phyloP scores from a whole-genome alignment of 2,329 filamentous ascomycete genomes.

The Lachnellula subtilissima region DNA sequence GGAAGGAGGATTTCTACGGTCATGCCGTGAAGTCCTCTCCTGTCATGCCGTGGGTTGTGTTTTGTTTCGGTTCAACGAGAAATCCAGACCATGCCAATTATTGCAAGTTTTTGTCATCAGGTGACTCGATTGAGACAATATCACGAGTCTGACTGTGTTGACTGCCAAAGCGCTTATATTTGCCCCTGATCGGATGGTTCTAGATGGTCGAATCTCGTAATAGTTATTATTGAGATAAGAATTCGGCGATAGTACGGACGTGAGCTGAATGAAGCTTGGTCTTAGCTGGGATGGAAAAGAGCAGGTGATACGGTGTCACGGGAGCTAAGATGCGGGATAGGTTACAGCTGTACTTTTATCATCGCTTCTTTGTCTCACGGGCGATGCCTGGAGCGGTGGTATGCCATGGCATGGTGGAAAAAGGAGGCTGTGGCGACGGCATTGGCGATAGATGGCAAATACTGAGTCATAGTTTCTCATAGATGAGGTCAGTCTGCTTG shows the following conservation, averaged over 20 bases:
- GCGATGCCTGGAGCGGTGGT: neutral
- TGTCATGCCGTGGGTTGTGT: no score
- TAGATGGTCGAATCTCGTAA: neutral
- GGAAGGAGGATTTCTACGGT: no score
- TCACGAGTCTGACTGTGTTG: no score
- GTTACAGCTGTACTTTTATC: neutral
- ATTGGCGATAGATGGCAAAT: neutral
- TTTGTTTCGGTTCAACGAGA: no score
- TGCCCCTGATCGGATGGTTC: neutral
- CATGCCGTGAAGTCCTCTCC: no score
- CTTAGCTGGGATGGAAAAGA: neutral
- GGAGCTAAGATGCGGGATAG: neutral
- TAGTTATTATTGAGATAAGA: no score
- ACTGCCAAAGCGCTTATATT: no score
- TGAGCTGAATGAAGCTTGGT: neutral
- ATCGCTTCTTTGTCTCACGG: neutral
- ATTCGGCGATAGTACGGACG: neutral
- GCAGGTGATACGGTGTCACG: neutral
- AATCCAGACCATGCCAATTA: no score
- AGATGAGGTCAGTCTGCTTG: neutral
- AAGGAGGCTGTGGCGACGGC: neutral
- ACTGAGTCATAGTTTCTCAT: neutral
- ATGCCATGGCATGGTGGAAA: neutral
- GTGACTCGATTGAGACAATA: no score
- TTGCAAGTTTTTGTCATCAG: no score